These are phyloP conservation scores for Rhizopogon vesiculosus DNA, from an alignment of 768 basidiomycete genomes.

Conservation along the genomic window DNA sequence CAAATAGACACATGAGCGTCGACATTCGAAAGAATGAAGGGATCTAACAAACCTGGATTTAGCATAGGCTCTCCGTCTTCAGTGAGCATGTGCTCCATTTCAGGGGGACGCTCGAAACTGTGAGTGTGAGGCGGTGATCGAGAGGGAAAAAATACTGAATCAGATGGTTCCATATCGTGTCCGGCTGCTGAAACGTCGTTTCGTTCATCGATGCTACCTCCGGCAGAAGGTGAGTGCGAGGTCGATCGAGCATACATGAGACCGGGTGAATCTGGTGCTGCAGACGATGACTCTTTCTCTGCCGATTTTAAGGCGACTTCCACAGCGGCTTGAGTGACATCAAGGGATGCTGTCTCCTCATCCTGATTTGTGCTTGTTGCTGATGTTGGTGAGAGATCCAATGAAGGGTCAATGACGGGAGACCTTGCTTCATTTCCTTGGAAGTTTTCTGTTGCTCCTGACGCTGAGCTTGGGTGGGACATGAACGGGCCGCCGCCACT, in stretches of 20 bases:
- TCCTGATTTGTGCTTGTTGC: slow-evolving; percentile 7
- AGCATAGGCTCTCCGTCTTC: slow-evolving; percentile 67
- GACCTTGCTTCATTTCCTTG: slow-evolving; percentile 9
- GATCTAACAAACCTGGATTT: slow-evolving; percentile 50
- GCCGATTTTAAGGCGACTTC: slow-evolving; percentile 32
- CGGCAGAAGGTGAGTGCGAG: slow-evolving; percentile 10
- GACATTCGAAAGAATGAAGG: not conserved
- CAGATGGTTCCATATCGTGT: not conserved
- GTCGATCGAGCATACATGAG: not conserved
- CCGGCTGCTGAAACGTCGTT: slow-evolving; percentile 3
- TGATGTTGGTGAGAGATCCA: slow-evolving; percentile 23
- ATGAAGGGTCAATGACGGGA: slow-evolving; percentile 35
- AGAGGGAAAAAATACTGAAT: slow-evolving; percentile 13
- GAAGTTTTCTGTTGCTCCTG: slow-evolving; percentile 5
- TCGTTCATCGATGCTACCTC: slow-evolving; percentile 12
- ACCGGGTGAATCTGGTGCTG: slow-evolving; percentile 4
- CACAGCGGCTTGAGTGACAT: slow-evolving; percentile 23
- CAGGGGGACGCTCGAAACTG: slow-evolving; percentile 31
- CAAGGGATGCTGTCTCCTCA: slow-evolving; percentile 15
- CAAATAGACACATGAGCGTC: slow-evolving; percentile 3
- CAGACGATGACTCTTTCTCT: slow-evolving; percentile 21
- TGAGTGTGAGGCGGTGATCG: slow-evolving; percentile 20
- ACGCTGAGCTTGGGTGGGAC: slow-evolving; percentile 4
- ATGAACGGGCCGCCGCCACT: slow-evolving; percentile 16
- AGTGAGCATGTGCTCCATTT: slow-evolving; percentile 53